Percentiles rank a stretch among this genome's conserved stretches.
phyloP scores from a whole-genome alignment of 23 red algal species.

The Gracilariopsis chorda region DNA sequence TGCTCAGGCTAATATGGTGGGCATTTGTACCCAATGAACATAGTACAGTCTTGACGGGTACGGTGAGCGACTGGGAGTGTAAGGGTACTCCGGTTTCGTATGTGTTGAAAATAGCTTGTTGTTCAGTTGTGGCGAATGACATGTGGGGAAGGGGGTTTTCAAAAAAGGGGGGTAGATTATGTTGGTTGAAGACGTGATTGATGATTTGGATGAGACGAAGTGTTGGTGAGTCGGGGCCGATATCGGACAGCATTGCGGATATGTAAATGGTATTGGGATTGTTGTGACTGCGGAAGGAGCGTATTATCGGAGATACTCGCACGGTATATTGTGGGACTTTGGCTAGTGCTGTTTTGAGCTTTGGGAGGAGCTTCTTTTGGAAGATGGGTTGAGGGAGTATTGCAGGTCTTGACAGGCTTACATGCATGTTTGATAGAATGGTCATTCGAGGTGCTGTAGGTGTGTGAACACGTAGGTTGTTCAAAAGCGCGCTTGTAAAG shows the following conservation, averaged over 20 bases:
- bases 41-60: background rate
- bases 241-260: background rate
- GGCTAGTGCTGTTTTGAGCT: background rate
- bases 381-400: background rate
- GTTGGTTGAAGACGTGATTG: background rate
- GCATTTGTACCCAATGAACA: background rate
- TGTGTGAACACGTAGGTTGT: background rate
- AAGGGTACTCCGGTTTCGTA: background rate
- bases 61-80: background rate
- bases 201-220: background rate
- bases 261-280: slow-evolving; percentile 13
- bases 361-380: background rate
- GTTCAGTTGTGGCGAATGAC: slow-evolving; percentile 46
- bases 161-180: slow-evolving; percentile 19
- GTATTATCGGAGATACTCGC: background rate
- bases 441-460: background rate
- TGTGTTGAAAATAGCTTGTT: background rate
- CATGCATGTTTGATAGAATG: background rate
- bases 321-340: background rate
- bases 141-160: slow-evolving; percentile 45
- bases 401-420: slow-evolving; percentile 17
- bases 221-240: background rate
- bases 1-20: background rate
- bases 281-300: slow-evolving; percentile 17
- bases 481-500: slow-evolving; percentile 19